Evolutionary conservation across 1,284 basidiomycete species (phyloP).

Genomic region (Ceratobasidium sp.): DNA sequence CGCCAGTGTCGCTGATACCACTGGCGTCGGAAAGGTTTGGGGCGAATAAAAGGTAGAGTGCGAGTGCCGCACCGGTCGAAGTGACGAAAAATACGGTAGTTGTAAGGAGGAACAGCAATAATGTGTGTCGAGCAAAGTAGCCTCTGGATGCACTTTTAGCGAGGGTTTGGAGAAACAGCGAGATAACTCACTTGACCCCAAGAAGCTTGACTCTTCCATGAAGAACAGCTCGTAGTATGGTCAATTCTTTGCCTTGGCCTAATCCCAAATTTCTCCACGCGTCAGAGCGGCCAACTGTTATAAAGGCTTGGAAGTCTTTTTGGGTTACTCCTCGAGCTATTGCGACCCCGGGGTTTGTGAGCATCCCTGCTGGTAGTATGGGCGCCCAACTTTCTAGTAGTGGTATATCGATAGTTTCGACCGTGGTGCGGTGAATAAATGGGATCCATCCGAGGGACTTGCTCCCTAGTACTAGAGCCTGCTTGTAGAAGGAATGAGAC

Average conservation of each 20-base stretch:
- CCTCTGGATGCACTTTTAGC: conserved; percentile 3
- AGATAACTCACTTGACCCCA: conserved; percentile 12
- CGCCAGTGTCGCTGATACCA: not conserved
- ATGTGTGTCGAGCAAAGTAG: conserved; percentile 31
- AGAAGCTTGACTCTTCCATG: conserved; percentile 32
- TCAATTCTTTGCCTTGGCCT: conserved; percentile 29
- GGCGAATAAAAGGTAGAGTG: conserved; percentile 23
- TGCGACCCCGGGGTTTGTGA: conserved; percentile 2
- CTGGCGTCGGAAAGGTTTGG: conserved; percentile 20
- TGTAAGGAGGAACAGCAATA: conserved; percentile 22
- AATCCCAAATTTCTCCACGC: conserved; percentile 25
- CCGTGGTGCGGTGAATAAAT: not conserved
- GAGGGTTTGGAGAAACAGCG: not conserved
- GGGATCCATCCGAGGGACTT: conserved; percentile 11
- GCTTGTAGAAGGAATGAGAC: conserved; percentile 9
- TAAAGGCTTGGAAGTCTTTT: conserved; percentile 26
- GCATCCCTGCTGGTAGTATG: conserved; percentile 8
- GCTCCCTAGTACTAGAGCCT: conserved; percentile 24
- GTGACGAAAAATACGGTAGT: conserved; percentile 25
- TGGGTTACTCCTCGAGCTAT: conserved; percentile 35
- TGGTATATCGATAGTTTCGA: conserved; percentile 22
- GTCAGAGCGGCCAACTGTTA: conserved; percentile 27
- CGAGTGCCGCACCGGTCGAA: conserved; percentile 23
- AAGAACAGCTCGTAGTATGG: conserved; percentile 21
- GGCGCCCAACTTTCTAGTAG: conserved; percentile 26